Percentiles rank a stretch among this genome's conserved stretches.
Evolutionary conservation across 2,329 filamentous ascomycete genomes (phyloP).

Genomic region (Ceratocystis lukuohia): DNA sequence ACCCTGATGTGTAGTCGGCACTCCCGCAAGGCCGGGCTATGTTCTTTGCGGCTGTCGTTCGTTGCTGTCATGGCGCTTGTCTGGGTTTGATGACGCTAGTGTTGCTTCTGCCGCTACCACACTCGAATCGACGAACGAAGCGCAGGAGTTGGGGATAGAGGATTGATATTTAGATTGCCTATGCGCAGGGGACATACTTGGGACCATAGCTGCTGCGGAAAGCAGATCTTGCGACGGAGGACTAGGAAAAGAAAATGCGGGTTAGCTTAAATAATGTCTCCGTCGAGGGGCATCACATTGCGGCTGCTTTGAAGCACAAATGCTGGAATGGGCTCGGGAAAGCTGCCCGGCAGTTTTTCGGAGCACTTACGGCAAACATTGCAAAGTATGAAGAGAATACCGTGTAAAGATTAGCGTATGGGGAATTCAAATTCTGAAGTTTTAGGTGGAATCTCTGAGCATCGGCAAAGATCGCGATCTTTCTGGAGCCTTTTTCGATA

Average conservation of each 20-base stretch:
- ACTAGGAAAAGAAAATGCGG: constrained; percentile 3
- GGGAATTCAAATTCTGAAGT: background rate
- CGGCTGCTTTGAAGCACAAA: background rate
- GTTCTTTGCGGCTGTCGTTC: too few relatives aligned
- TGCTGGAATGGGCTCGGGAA: background rate
- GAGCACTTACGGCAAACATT: constrained; percentile 19
- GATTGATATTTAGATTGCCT: too few relatives aligned
- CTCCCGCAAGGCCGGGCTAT: background rate
- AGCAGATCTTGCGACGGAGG: constrained; percentile 21
- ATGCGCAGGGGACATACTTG: constrained; percentile 36
- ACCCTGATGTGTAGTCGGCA: constrained; percentile 23
- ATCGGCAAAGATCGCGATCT: constrained; percentile 19
- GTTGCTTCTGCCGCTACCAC: too few relatives aligned
- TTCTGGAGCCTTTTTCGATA: constrained; percentile 11
- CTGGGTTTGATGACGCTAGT: too few relatives aligned
- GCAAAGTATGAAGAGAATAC: constrained; percentile 3
- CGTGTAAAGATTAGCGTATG: constrained; percentile 8
- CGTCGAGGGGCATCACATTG: background rate
- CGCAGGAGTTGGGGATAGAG: background rate
- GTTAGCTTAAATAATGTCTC: background rate
- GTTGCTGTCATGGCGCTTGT: too few relatives aligned
- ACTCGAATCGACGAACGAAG: too few relatives aligned
- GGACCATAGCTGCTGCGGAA: constrained; percentile 54
- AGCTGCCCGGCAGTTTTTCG: background rate
- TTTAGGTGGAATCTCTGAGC: constrained; percentile 10